Conservation (phyloP, 176 grass and related monocot species). For the Eremochloa ophiuroides region DNA sequence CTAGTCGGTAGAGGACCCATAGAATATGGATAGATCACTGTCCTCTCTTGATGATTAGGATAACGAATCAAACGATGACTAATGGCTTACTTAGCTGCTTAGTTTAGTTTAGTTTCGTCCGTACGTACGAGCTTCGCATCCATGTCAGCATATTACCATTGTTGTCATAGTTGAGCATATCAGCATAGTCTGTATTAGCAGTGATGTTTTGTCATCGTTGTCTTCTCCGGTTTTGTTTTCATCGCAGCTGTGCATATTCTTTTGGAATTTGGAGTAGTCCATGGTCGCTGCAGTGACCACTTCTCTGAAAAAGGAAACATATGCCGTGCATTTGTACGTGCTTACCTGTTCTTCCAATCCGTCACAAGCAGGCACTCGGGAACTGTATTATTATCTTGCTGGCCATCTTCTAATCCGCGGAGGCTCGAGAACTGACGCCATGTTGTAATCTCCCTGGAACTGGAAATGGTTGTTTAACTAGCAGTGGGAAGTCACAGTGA, state of each 20-base stretch:
- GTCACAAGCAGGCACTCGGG: neutral
- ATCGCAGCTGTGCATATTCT: neutral
- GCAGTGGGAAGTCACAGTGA: neutral
- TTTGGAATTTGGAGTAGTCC: slow-evolving; percentile 2
- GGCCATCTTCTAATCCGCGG: neutral
- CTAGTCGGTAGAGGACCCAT: neutral
- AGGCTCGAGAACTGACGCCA: slow-evolving; percentile 5
- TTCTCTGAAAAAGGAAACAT: neutral
- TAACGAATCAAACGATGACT: slow-evolving; percentile 13
- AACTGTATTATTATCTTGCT: neutral
- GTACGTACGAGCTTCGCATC: slow-evolving; percentile 1
- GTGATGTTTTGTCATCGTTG: neutral
- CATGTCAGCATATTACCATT: slow-evolving; percentile 18
- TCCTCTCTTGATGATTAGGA: slow-evolving; percentile 6
- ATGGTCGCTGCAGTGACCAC: neutral
- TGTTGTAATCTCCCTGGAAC: neutral
- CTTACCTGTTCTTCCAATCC: neutral
- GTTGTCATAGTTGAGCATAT: slow-evolving; percentile 21
- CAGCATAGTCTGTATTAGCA: neutral
- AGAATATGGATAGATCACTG: neutral
- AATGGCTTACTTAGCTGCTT: slow-evolving; percentile 18
- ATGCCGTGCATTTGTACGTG: neutral
- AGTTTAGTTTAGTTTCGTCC: slow-evolving; percentile 15
- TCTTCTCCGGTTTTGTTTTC: slow-evolving; percentile 19
- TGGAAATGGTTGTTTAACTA: neutral